phyloP scores from a whole-genome alignment of 148 eudicot species.

The Rhododendron ferrugineum region DNA sequence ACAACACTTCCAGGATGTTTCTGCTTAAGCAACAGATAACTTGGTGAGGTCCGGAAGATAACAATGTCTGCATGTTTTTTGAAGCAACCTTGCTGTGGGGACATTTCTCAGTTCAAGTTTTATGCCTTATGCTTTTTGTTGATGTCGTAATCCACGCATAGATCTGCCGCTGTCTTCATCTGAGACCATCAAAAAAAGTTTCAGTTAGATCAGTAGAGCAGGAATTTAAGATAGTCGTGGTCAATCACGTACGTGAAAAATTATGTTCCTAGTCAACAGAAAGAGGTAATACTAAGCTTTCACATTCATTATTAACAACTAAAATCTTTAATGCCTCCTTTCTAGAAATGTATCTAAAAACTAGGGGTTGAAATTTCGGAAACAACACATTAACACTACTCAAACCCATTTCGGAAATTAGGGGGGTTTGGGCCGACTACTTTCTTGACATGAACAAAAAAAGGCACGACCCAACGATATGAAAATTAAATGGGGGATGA shows the following conservation, averaged over 20 bases:
- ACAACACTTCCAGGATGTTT: neutral
- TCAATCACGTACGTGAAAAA: neutral
- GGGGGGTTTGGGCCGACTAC: neutral
- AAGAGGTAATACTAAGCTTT: neutral
- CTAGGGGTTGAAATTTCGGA: neutral
- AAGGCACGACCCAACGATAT: neutral
- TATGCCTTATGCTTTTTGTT: conserved; percentile 58
- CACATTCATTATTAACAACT: neutral
- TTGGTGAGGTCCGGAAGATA: neutral
- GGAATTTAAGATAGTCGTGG: neutral
- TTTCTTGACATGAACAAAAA: neutral
- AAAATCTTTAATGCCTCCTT: neutral
- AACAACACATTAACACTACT: neutral
- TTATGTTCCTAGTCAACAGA: neutral
- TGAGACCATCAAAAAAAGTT: conserved; percentile 27
- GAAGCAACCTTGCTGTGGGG: conserved; percentile 1
- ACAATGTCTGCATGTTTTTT: neutral
- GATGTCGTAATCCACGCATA: conserved; percentile 79
- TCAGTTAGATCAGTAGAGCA: neutral
- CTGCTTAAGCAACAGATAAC: neutral
- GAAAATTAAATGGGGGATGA: neutral
- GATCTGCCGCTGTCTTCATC: conserved; percentile 96
- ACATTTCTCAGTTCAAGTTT: conserved; percentile 4
- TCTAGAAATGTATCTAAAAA: neutral
- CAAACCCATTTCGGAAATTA: neutral